Base-by-base conservation (phyloP, 768 basidiomycete species). In the Hirschioporus abietinus region DNA sequence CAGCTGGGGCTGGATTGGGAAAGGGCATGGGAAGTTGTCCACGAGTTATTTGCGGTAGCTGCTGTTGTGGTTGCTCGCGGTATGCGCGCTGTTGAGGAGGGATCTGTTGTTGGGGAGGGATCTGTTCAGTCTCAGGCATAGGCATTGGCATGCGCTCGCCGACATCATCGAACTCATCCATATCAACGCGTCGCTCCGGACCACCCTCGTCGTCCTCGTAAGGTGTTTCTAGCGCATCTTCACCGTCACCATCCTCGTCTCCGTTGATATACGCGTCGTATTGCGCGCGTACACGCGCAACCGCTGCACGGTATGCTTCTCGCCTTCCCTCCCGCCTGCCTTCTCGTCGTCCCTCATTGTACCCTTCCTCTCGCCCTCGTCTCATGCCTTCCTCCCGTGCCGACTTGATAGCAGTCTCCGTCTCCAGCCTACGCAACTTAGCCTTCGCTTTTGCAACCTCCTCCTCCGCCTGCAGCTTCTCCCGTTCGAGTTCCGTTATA, bases 381-480 rank as follows among this genome's bases (percentile, higher is more conserved):
- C 68, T 73, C 20, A 78, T 73, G 0, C 83, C 83, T 63, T 84
- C 82, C 68, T 82, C 82, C 17, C 77, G 73, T 7, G 83, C 83
- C 27, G 73, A 68, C 66, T 78, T 77, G 36, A 80, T 70, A 15
- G 80, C 67, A 52, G 78, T 79, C 70, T 79, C 78, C 66, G 83
- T 80, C 66, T 78, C 79, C 27, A 82, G 68, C 66, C 76, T 74
- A 34, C 83, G 76, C 6, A 82, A 82, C 57, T 74, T 79, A n/a
- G 80, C 76, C 61, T 83, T 76, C 3, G 82, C 82, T 25, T 74
- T 73, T 1, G 83, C 77, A 1, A 83, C 83, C 8, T 78, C 75
- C 0, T 80, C 78, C 66, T 84, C 83, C 4, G 83, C 83, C 66
- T 78, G 78, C 64, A 80, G 76, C 25, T 81, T 77, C 70, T 81